These are phyloP conservation scores for Wickerhamomyces mucosus DNA, from an alignment of 805 yeast genomes.

Conservation along the genomic window DNA sequence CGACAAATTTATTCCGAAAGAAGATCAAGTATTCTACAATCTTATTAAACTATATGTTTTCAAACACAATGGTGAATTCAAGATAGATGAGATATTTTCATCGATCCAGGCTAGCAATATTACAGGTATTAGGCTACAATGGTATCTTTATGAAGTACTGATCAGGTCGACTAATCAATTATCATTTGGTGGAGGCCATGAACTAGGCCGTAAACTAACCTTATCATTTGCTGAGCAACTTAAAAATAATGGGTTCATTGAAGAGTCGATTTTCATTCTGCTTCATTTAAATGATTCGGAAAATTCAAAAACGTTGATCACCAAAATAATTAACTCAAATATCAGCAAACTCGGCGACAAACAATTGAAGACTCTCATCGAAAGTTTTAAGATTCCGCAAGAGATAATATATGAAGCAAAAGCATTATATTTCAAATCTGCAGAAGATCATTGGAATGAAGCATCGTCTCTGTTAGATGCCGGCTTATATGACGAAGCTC, in stretches of 20 bases:
- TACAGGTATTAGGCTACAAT: slow-evolving; percentile 33
- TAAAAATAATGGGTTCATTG: slow-evolving; percentile 35
- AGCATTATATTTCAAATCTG: slow-evolving; percentile 44
- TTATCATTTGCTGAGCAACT: slow-evolving; percentile 42
- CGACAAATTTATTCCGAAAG: slow-evolving; percentile 3
- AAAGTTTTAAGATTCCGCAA: slow-evolving; percentile 37
- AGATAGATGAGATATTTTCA: slow-evolving; percentile 10
- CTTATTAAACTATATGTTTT: slow-evolving; percentile 22
- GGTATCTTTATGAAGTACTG: slow-evolving; percentile 43
- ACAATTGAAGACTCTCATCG: slow-evolving; percentile 27
- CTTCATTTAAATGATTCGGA: slow-evolving; percentile 45
- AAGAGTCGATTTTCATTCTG: slow-evolving; percentile 54
- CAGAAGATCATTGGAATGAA: slow-evolving; percentile 48
- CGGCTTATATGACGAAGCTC: slow-evolving; percentile 52
- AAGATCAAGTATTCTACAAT: slow-evolving; percentile 16
- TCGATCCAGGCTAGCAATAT: slow-evolving; percentile 7
- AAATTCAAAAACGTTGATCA: slow-evolving; percentile 32
- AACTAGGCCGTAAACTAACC: slow-evolving; percentile 29
- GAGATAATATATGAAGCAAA: slow-evolving; percentile 43
- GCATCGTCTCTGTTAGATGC: slow-evolving; percentile 57
- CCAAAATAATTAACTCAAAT: slow-evolving; percentile 18
- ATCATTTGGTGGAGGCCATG: slow-evolving; percentile 14
- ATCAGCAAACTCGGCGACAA: slow-evolving; percentile 13
- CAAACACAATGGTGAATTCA: slow-evolving; percentile 12
- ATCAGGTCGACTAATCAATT: slow-evolving; percentile 22